phyloP scores from a whole-genome alignment of 768 basidiomycete species.

The Serendipita sp. region DNA sequence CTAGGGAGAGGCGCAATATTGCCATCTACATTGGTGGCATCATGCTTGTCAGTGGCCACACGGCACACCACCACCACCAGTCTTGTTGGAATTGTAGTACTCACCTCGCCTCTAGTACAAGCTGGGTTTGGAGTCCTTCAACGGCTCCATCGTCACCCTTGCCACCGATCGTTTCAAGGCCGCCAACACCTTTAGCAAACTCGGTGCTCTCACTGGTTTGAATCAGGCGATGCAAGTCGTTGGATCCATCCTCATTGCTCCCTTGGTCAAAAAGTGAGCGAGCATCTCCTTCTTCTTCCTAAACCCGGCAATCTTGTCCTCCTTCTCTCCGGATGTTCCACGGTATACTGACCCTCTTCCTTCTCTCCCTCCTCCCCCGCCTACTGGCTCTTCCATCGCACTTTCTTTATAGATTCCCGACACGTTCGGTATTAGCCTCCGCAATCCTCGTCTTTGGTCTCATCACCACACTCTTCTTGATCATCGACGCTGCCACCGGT shows the following conservation, averaged over 20 bases:
- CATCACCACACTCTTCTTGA: conserved; percentile 14
- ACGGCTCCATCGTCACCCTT: conserved; percentile 10
- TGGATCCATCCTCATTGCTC: conserved; percentile 16
- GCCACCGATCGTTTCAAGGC: conserved; percentile 13
- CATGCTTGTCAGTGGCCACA: neutral
- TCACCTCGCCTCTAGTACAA: neutral
- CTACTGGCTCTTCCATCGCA: no score
- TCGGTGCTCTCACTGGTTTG: conserved; percentile 14
- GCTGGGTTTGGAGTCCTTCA: conserved; percentile 11
- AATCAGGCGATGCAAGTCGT: conserved; percentile 17
- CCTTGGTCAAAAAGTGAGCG: conserved; percentile 13
- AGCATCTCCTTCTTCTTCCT: neutral
- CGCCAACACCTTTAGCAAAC: conserved; percentile 13
- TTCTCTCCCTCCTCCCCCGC: no score
- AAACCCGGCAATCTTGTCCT: neutral
- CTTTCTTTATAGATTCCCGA: conserved; percentile 10
- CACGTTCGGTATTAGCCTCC: conserved; percentile 14
- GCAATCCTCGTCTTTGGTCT: conserved; percentile 16
- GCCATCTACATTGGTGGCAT: conserved; percentile 11
- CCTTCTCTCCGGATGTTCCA: no score
- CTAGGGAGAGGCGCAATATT: conserved; percentile 10
- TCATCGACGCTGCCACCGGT: conserved; percentile 12
- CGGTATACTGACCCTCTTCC: no score
- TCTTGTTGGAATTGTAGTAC: neutral
- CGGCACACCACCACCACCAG: neutral